Percentiles rank a stretch among this genome's conserved stretches.
These are phyloP conservation scores for Kokia cookei DNA, from an alignment of 441 rosid species.

Conservation along the genomic window DNA sequence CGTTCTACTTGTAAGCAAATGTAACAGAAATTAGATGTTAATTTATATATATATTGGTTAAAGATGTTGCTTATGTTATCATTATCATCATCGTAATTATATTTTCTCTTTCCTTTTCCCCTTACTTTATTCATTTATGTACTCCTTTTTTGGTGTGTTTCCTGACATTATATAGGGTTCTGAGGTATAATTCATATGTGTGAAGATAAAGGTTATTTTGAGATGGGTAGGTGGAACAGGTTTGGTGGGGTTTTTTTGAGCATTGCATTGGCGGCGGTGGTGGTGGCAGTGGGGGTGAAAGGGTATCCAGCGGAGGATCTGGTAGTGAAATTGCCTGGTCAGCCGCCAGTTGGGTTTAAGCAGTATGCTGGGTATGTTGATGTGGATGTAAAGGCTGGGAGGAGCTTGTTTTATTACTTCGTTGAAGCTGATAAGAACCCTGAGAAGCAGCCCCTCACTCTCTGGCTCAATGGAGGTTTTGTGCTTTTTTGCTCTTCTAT, in stretches of 20 bases:
- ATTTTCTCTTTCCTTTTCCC: not conserved
- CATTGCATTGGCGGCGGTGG: slow-evolving; percentile 17
- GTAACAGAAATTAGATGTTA: slow-evolving; percentile 23
- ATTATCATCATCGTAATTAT: not conserved
- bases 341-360: slow-evolving; percentile 59
- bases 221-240: slow-evolving; percentile 24
- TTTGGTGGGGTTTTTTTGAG: slow-evolving; percentile 9
- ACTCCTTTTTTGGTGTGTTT: not conserved
- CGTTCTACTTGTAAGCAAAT: slow-evolving; percentile 22
- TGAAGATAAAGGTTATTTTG: slow-evolving; percentile 11
- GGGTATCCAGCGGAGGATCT: slow-evolving; percentile 66
- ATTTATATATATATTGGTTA: not conserved
- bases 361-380: slow-evolving; percentile 79
- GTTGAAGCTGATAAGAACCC: slow-evolving; percentile 64
- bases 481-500: not conserved
- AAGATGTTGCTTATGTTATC: slow-evolving; percentile 2
- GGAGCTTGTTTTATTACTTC: slow-evolving; percentile 82
- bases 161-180: not conserved
- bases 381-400: slow-evolving; percentile 59
- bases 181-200: not conserved
- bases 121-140: not conserved
- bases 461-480: slow-evolving; percentile 92
- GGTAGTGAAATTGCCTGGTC: slow-evolving; percentile 65
- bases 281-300: slow-evolving; percentile 21
- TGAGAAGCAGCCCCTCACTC: slow-evolving; percentile 54